phyloP scores from a whole-genome alignment of 1,139 yeast genomes.

The Yamadazyma pseudoaaseri region DNA sequence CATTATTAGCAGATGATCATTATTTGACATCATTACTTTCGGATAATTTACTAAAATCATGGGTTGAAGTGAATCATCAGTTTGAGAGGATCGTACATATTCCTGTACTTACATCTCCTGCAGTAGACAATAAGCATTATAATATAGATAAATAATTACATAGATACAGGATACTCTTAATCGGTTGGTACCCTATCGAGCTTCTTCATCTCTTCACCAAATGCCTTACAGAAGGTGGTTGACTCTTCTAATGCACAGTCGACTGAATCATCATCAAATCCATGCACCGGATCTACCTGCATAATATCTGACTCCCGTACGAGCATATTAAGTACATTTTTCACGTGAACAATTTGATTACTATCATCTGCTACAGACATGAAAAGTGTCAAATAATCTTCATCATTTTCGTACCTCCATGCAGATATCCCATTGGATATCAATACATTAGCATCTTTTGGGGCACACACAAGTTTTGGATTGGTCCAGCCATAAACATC shows the following conservation, averaged over 20 bases:
- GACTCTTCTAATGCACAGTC: slow-evolving; percentile 31
- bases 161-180: not conserved
- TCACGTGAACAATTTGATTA: slow-evolving; percentile 31
- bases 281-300: slow-evolving; percentile 11
- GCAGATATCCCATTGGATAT: slow-evolving; percentile 38
- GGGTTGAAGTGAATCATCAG: slow-evolving; percentile 28
- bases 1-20: slow-evolving; percentile 10
- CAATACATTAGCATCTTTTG: slow-evolving; percentile 28
- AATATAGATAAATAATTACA: no score
- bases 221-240: slow-evolving; percentile 18
- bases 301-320: slow-evolving; percentile 15
- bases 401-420: slow-evolving; percentile 22
- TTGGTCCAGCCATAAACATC: slow-evolving; percentile 32
- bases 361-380: slow-evolving; percentile 38
- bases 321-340: slow-evolving; percentile 24
- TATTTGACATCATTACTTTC: slow-evolving; percentile 27
- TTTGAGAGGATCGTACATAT: slow-evolving; percentile 23
- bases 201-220: slow-evolving; percentile 19
- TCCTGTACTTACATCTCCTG: slow-evolving; percentile 33
- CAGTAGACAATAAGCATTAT: slow-evolving; percentile 22
- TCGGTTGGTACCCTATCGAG: slow-evolving; percentile 10
- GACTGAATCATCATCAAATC: slow-evolving; percentile 29
- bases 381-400: slow-evolving; percentile 32
- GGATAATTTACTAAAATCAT: slow-evolving; percentile 21
- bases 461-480: slow-evolving; percentile 25